A percentile compares a stretch with the other conserved stretches of the same genome.
These are phyloP conservation scores for Aspergillus sp. DNA, from an alignment of 2,329 filamentous ascomycete species.

Conservation along the genomic window DNA sequence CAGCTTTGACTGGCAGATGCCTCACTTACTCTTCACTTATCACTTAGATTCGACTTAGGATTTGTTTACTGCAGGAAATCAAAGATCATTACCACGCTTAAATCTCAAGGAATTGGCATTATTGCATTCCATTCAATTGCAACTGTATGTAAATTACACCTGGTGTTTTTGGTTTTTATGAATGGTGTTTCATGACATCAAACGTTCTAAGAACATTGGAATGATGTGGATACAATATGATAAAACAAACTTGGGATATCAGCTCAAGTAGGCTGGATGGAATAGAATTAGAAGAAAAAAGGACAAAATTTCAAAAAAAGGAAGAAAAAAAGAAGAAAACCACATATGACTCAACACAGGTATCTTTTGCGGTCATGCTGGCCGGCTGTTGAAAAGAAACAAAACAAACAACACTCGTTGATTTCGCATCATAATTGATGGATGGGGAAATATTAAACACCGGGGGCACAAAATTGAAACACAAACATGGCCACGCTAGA, in stretches of 20 bases:
- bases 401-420: constrained; percentile 5
- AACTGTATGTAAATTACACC: constrained; percentile 13
- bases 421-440: constrained; percentile 5
- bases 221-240: constrained; percentile 6
- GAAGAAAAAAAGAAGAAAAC: constrained; percentile 9
- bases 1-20: too few relatives aligned
- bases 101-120: background rate
- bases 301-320: constrained; percentile 11
- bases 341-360: constrained; percentile 23
- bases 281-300: constrained; percentile 6
- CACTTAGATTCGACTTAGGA: too few relatives aligned
- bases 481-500: too few relatives aligned
- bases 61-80: too few relatives aligned
- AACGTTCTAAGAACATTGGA: background rate
- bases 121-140: constrained; percentile 8
- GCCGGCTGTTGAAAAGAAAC: constrained; percentile 15
- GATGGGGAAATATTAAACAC: too few relatives aligned
- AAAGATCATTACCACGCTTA: too few relatives aligned
- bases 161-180: constrained; percentile 1
- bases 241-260: constrained; percentile 9
- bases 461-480: too few relatives aligned
- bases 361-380: constrained; percentile 28
- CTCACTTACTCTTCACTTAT: too few relatives aligned
- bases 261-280: constrained; percentile 9
- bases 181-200: background rate